Percentiles rank a stretch among this genome's conserved stretches.
Evolutionary conservation across 257 asterid genomes (phyloP).

Genomic region (Eucommia ulmoides): DNA sequence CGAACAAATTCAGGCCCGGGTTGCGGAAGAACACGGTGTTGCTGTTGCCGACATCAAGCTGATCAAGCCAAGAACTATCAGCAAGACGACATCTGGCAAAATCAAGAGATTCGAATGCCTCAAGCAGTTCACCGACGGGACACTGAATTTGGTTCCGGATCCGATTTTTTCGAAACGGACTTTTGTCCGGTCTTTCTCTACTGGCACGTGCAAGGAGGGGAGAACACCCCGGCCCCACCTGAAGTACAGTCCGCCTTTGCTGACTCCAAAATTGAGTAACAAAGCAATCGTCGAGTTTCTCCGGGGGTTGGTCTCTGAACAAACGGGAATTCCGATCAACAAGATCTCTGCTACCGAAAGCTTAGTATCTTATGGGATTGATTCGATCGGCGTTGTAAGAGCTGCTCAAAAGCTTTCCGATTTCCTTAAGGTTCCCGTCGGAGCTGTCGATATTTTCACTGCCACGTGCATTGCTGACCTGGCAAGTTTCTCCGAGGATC

Average conservation of each 20-base stretch:
- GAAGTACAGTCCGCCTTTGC: constrained; percentile 13
- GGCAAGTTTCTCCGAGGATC: constrained; percentile 55
- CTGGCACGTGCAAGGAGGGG: constrained; percentile 71
- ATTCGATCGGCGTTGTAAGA: constrained; percentile 89
- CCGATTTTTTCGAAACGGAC: constrained; percentile 26
- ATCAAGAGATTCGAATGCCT: constrained; percentile 78
- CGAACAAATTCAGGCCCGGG: constrained; percentile 38
- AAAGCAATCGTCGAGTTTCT: constrained; percentile 44
- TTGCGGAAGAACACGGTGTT: constrained; percentile 78
- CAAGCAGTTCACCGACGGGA: constrained; percentile 53
- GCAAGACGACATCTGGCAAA: constrained; percentile 78
- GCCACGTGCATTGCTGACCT: constrained; percentile 74
- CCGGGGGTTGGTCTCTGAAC: constrained; percentile 55
- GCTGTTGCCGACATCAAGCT: constrained; percentile 47
- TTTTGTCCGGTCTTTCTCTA: constrained; percentile 49
- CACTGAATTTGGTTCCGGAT: constrained; percentile 45
- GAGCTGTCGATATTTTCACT: constrained; percentile 82
- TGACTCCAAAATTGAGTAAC: constrained; percentile 23
- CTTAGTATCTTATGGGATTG: constrained; percentile 63
- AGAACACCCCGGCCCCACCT: constrained; percentile 50
- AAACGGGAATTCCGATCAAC: constrained; percentile 37
- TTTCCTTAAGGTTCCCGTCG: constrained; percentile 69
- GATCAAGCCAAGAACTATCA: constrained; percentile 63
- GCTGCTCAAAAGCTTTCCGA: constrained; percentile 90
- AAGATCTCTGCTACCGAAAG: constrained; percentile 55